phyloP scores from a whole-genome alignment of 2,329 filamentous ascomycete genomes.

The Trichoderma aggressivum region DNA sequence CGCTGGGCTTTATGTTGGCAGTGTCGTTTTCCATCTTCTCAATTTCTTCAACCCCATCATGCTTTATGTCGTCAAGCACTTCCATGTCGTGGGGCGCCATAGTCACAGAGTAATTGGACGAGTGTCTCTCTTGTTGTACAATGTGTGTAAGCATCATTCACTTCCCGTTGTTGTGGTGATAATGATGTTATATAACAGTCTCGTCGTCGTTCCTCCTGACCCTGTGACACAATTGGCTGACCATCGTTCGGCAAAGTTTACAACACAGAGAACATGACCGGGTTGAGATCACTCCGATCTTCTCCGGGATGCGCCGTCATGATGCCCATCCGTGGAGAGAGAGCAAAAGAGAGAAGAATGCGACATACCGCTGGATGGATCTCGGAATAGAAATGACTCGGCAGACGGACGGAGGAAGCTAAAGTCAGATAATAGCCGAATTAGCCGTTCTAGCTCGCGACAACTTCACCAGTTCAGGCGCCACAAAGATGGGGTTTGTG shows the following conservation, averaged over 20 bases:
- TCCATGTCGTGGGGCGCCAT: background rate
- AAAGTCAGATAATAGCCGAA: background rate
- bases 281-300: background rate
- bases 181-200: background rate
- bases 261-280: background rate
- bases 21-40: conserved; percentile 1
- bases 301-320: background rate
- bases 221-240: background rate
- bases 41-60: background rate
- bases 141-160: background rate
- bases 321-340: background rate
- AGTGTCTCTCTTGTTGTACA: background rate
- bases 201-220: background rate
- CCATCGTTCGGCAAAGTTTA: background rate
- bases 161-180: background rate
- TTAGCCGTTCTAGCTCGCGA: background rate
- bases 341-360: background rate
- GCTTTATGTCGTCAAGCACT: background rate
- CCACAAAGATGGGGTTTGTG: conserved; percentile 2
- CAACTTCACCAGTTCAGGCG: background rate
- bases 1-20: background rate
- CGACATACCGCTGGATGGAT: background rate
- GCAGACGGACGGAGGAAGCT: background rate
- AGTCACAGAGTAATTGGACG: background rate
- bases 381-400: background rate